phyloP scores from a whole-genome alignment of 257 asterid genomes.

The Nicotiana sylvestris region DNA sequence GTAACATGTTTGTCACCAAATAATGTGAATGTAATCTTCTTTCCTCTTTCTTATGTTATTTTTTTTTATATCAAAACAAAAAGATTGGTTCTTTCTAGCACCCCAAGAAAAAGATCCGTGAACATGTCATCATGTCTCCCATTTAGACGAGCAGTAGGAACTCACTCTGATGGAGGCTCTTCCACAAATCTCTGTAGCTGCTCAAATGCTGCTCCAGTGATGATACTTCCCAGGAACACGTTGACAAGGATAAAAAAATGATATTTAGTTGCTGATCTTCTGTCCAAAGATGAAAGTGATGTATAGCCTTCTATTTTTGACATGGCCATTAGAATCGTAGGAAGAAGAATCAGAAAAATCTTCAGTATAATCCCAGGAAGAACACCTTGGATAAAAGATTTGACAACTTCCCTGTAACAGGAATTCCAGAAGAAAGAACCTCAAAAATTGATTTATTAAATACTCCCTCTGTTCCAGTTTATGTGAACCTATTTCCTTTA shows the following conservation, averaged over 20 bases:
- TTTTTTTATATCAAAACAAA: background rate
- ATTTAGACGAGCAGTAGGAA: background rate
- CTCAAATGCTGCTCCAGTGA: slow-evolving; percentile 26
- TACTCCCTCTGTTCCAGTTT: too few species aligned
- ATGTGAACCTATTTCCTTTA: too few species aligned
- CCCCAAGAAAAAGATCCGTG: background rate
- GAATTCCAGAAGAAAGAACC: slow-evolving; percentile 1
- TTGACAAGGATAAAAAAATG: slow-evolving; percentile 16
- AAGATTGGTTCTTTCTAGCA: background rate
- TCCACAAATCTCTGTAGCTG: slow-evolving; percentile 18
- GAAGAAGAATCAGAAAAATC: slow-evolving; percentile 20
- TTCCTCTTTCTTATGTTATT: background rate
- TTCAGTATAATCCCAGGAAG: slow-evolving; percentile 23
- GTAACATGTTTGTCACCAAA: background rate
- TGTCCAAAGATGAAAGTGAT: slow-evolving; percentile 23
- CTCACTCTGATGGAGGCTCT: slow-evolving; percentile 18
- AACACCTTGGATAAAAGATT: slow-evolving; percentile 26
- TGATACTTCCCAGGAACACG: slow-evolving; percentile 22
- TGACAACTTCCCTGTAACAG: slow-evolving; percentile 18
- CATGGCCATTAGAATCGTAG: slow-evolving; percentile 22
- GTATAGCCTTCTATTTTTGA: slow-evolving; percentile 26
- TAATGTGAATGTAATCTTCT: background rate
- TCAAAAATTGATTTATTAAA: background rate
- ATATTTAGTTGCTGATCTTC: slow-evolving; percentile 25
- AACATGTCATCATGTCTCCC: background rate